Percentiles rank a stretch among this genome's conserved stretches.
Conservation (phyloP, 805 yeast species). For the Kregervanrija delftensis region DNA sequence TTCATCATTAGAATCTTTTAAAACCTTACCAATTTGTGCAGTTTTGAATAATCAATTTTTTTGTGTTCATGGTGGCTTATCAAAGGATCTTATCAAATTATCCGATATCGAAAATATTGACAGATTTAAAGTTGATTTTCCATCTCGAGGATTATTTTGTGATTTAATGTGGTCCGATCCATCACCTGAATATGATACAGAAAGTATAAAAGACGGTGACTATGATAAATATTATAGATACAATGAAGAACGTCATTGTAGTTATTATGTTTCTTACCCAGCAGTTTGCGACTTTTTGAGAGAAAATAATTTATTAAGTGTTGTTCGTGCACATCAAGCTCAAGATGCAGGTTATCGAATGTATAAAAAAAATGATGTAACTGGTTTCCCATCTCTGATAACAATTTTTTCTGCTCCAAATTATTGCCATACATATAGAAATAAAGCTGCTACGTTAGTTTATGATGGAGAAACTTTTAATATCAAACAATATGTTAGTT, state of each 20-base stretch:
- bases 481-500: constrained; percentile 83
- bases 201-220: constrained; percentile 22
- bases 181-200: constrained; percentile 70
- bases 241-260: constrained; percentile 81
- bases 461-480: constrained; percentile 91
- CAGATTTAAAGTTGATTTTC: constrained; percentile 78
- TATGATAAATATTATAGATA: constrained; percentile 44
- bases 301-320: constrained; percentile 66
- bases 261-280: constrained; percentile 76
- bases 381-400: constrained; percentile 83
- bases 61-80: constrained; percentile 93
- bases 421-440: constrained; percentile 82
- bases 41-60: constrained; percentile 83
- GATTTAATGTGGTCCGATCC: constrained; percentile 97
- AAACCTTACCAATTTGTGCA: constrained; percentile 85
- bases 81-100: constrained; percentile 69
- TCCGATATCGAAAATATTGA: constrained; percentile 64
- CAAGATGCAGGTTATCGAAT: constrained; percentile 95
- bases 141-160: constrained; percentile 87
- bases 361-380: constrained; percentile 73
- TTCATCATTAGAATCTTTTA: constrained; percentile 70
- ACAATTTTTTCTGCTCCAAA: constrained; percentile 95
- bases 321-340: constrained; percentile 94
- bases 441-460: constrained; percentile 89
- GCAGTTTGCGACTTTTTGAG: constrained; percentile 77